Base-by-base conservation (phyloP, 1,284 basidiomycete genomes). In the Jaminaea rosea region DNA sequence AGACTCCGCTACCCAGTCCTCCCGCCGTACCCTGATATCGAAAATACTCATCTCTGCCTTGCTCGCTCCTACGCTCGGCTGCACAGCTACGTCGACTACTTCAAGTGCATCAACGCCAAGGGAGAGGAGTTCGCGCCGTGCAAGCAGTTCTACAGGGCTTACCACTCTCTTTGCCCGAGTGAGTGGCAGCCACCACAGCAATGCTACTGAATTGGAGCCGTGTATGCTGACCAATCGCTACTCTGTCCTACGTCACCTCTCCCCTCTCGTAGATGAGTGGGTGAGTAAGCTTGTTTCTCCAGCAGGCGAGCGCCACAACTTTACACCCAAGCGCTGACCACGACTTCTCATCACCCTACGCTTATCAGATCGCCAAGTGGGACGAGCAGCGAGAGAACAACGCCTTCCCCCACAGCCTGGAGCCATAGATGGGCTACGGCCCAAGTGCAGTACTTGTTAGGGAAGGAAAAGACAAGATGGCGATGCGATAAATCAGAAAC, bases 91-190 rank as follows among this genome's bases (percentile, higher is more conserved):
- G 63, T 71, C 58, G 75, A 98, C 78, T 94, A 93, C 81, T 88
- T 89, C 84, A 94, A 93, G 78, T 99, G 94, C 76, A 80, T 97
- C 69, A 80, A 87, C 72, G 91, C 90, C 68, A 97, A 96, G 80
- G 94, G 94, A 63, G 93, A 98, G 72, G 94, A 98, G 57, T 97
- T 85, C 76, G 84, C 85, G 21, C 91, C 94, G 8, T 98, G 94
- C 86, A 91, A 93, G 80, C 91, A 96, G 79, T 99, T 99, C 84
- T 89, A 87, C 80, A 84, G 85, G 75, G 88, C 89, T 31, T 99
- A 90, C 82, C 82, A 89, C 80, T 91, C 92, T 49, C 83, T 98
- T 60, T 99, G 94, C 80, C 94, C 94, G 60, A 97, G 91, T 94
- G 71, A 76, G 89, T 85, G 13, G 21, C 41, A n/a, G 23, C 27